Evolutionary conservation across 768 basidiomycete species (phyloP), one percentile per base, ranked within the genome.

Genomic region (Lyophyllum atratum): DNA sequence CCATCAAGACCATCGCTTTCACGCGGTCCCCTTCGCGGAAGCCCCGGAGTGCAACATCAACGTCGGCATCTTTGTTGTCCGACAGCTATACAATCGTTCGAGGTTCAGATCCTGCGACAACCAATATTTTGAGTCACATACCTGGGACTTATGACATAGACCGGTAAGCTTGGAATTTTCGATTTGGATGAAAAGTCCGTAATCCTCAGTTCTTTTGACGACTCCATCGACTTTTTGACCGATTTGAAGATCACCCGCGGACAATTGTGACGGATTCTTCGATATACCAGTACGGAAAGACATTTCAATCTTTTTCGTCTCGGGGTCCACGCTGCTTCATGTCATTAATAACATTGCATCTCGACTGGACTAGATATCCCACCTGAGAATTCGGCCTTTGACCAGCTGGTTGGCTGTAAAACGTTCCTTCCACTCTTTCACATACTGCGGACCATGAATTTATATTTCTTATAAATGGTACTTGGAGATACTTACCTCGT

Each of bases 121-220:
- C 14, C 31, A 28, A 49, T 29, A n/a, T 39, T 3, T 19, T 29
- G 25, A 26, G 11, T 17, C 26, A 68, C 79, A 51, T 64, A 89
- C 93, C 81, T 98, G 83, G 10, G 93, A 92, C 71, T 94, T 95
- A 71, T 98, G 96, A 70, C 96, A 99, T 11, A 99, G 79, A 5
- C 96, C 96, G 59, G 82, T 86, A 48, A 98, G 76, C 66, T 88
- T 90, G 0, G 92, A 88, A 17, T 83, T 89, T n/a, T 90, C 83
- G 34, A 98, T 89, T 67, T 87, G 84, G 55, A 99, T 84, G 74
- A 98, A 98, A n/a, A 97, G 77, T 14, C 96, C 96, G 61, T 93
- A 98, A 40, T 85, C 81, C 70, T 95, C 93, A 11, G 95, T 79
- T 60, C 82, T 86, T 71, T 90, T 93, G 55, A 98, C 84, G 24